phyloP scores from a whole-genome alignment of 805 yeast species.

The Priceomyces castillae region DNA sequence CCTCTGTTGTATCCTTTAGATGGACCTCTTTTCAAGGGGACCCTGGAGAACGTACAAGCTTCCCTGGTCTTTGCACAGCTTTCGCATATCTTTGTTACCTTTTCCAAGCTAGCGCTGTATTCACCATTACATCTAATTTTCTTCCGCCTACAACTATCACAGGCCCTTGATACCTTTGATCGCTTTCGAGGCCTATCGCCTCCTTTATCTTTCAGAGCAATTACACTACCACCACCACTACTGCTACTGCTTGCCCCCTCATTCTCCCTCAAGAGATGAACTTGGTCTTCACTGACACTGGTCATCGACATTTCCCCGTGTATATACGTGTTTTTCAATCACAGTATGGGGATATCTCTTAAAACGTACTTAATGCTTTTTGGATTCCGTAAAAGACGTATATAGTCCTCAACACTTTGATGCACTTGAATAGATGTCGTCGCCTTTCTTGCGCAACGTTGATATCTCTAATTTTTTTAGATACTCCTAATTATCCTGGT shows the following conservation, averaged over 20 bases:
- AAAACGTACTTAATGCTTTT: not conserved
- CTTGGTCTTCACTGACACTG: not conserved
- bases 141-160: conserved; percentile 76
- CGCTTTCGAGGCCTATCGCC: conserved; percentile 46
- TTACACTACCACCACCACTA: not conserved
- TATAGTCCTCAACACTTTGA: no score
- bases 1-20: conserved; percentile 64
- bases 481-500: no score
- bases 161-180: conserved; percentile 74
- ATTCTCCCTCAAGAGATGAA: not conserved
- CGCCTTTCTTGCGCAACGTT: no score
- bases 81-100: conserved; percentile 54
- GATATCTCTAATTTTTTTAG: no score
- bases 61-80: conserved; percentile 62
- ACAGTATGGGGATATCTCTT: not conserved
- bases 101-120: conserved; percentile 41
- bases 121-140: conserved; percentile 71
- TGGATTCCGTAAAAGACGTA: no score
- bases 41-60: conserved; percentile 62
- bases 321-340: not conserved
- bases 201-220: not conserved
- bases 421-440: no score
- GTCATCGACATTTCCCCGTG: not conserved
- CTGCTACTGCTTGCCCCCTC: not conserved
- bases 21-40: conserved; percentile 79